These are phyloP conservation scores for Trichoderma cornu-damae DNA, from an alignment of 2,329 filamentous ascomycete species.

Conservation along the genomic window DNA sequence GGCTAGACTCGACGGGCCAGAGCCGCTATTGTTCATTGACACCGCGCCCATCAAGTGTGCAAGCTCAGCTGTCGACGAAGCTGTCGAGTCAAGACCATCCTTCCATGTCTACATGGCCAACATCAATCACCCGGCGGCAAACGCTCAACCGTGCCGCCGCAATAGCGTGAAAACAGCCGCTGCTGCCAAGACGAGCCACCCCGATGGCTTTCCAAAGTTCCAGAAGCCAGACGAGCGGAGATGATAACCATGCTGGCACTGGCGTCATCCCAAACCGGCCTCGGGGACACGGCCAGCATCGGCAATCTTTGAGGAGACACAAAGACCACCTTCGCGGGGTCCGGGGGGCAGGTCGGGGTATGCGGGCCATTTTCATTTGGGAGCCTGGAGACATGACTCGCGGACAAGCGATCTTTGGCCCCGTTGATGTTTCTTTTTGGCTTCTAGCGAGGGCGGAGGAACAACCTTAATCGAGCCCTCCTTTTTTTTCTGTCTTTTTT, in stretches of 20 bases:
- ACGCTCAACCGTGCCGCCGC: conserved; percentile 3
- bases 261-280: not conserved
- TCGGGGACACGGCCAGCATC: not conserved
- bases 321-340: conserved; percentile 7
- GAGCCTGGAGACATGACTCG: conserved; percentile 3
- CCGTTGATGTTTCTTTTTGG: not conserved
- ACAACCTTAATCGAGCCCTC: conserved; percentile 10
- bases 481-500: no score
- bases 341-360: conserved; percentile 15
- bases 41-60: not conserved
- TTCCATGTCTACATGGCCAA: not conserved
- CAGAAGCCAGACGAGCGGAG: not conserved
- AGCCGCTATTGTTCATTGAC: not conserved
- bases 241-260: not conserved
- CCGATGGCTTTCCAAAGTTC: conserved; percentile 1
- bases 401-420: not conserved
- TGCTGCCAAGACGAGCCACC: not conserved
- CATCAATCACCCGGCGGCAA: not conserved
- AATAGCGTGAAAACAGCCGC: not conserved
- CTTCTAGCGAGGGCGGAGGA: conserved; percentile 12
- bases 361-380: conserved; percentile 2
- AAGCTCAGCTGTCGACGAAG: not conserved
- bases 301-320: not conserved
- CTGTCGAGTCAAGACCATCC: conserved; percentile 1
- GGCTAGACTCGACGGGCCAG: not conserved